A percentile compares a stretch with the other conserved stretches of the same genome.
These are phyloP conservation scores for Mortierella hygrophila DNA, from an alignment of 192 early-diverging fungal genomes.

Conservation along the genomic window DNA sequence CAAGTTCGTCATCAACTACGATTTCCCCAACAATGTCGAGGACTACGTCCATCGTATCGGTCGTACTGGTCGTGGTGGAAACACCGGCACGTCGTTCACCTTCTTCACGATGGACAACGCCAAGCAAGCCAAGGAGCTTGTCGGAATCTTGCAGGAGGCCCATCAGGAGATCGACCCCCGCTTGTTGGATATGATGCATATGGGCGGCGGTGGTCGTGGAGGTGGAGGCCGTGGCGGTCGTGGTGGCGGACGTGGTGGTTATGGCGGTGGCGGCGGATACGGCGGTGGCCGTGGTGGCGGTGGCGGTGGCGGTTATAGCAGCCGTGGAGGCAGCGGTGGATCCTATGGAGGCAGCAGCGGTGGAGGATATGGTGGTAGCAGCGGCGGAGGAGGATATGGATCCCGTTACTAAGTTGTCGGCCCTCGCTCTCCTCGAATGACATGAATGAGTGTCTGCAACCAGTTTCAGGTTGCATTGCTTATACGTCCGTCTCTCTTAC, in stretches of 20 bases:
- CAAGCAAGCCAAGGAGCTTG: constrained; percentile 84
- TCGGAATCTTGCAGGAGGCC: constrained; percentile 91
- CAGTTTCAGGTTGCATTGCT: background rate
- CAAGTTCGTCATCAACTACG: constrained; percentile 97
- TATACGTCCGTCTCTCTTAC: background rate
- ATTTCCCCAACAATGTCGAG: constrained; percentile 92
- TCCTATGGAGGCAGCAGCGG: constrained; percentile 8
- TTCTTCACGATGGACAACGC: constrained; percentile 94
- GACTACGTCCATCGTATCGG: constrained; percentile 97
- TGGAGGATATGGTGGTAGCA: constrained; percentile 47
- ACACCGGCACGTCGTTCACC: constrained; percentile 90
- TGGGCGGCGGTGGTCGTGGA: constrained; percentile 54
- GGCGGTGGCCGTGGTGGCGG: constrained; percentile 68
- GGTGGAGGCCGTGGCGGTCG: constrained; percentile 48
- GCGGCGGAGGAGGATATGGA: constrained; percentile 46
- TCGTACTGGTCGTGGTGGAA: constrained; percentile 95
- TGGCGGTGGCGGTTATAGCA: constrained; percentile 52
- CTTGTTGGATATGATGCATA: constrained; percentile 75
- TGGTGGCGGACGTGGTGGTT: constrained; percentile 44
- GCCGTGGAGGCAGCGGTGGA: constrained; percentile 40
- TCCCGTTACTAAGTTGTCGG: constrained; percentile 38
- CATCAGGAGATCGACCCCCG: constrained; percentile 89
- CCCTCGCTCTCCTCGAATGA: background rate
- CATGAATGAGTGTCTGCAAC: background rate
- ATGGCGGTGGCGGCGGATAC: constrained; percentile 50